Evolutionary conservation across 306 rosid genomes (phyloP), one percentile per base, ranked within the genome.

Genomic region (Medicago arabica): DNA sequence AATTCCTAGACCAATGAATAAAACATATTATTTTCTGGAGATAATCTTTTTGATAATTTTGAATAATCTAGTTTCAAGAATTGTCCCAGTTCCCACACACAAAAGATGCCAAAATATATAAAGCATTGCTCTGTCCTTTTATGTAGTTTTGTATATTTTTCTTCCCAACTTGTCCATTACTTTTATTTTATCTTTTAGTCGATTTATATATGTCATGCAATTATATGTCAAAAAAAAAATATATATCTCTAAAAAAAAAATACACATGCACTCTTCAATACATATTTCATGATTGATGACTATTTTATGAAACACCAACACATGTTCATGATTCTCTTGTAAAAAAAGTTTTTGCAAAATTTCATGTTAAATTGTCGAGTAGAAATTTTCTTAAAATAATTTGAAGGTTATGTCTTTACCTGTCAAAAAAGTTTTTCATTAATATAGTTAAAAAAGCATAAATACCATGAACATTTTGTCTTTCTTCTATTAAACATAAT

Each of bases 31-130:
- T 31, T 51, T 83, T 63, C 13, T 72, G 5, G 5, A 21, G 47
- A 72, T 77, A 71, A 71, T 68, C 51, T 64, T 67, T 34, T 17
- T 69, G 17, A 72, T 61, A 62, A 44, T 67, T 38, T 77, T 80
- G 67, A 60, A 17, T 61, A 16, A 64, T 70, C n/a, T 58, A 19
- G 63, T 77, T 71, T 62, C 57, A 71, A 71, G 7, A 75, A 80
- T 25, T 25, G 74, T 60, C 84, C 82, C 82, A 34, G 38, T 34
- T 6, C 38, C 38, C 38, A 34, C 38, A 72, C 78, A 43, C 53
- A 44, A 69, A 76, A 65, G 75, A 38, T 69, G 75, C 72, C 79
- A 76, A 58, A 17, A 21, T 21, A 21, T 21, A 21, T 21, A 23
- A 60, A 65, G 36, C 76, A 66, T 49, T 46, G n/a, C 16, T 61